Evolutionary conservation across 225 moss, liverwort and hornwort genomes (phyloP), one percentile per base, ranked within the genome.

Genomic region (Marchantia polymorpha): DNA sequence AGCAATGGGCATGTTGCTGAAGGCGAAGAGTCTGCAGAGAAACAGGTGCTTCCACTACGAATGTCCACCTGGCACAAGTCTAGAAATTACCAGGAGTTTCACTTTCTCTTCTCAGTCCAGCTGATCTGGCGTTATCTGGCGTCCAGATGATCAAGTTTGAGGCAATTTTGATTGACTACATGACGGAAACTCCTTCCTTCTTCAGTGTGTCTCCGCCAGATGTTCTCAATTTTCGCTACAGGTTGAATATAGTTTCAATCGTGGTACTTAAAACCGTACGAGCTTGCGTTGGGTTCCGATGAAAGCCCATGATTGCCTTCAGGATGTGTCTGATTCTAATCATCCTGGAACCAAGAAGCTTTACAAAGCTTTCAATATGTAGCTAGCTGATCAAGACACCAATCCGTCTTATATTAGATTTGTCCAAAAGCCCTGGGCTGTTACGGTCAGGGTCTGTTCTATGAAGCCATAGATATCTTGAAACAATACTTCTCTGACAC

Each of bases 1-100:
- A 29, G 11, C 13, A 81, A 75, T 66, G 75, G 81, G 19, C 19
- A 19, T 52, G 50, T 26, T 23, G 64, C 77, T 7, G 64, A 77
- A 3, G 64, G 60, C 47, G 77, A 64, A 25, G 64, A 64, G 25
- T 11, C 64, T 12, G 7, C 26, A 46, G 68, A 77, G 25, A 77
- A 58, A 65, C 47, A 77, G 77, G 77, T 77, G 51, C 54, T 50
- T 26, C 25, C 11, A 10, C 14, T 52, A 20, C 17, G 20, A 46
- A 7, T 69, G 16, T 51, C 51, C 10, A 69, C 19, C 68, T 19
- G 47, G 31, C 4, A 30, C 3, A 25, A 65, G 8, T n/a, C 63
- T 39, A 39, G 39, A 39, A 39, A 39, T 39, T 5, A 39, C 39
- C 39, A 39, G 39, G 46, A 69, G 69, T 39, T 6, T 13, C 30